phyloP scores from a whole-genome alignment of 2,329 filamentous ascomycete species.

The Cladosporium austrohemisphaericum region DNA sequence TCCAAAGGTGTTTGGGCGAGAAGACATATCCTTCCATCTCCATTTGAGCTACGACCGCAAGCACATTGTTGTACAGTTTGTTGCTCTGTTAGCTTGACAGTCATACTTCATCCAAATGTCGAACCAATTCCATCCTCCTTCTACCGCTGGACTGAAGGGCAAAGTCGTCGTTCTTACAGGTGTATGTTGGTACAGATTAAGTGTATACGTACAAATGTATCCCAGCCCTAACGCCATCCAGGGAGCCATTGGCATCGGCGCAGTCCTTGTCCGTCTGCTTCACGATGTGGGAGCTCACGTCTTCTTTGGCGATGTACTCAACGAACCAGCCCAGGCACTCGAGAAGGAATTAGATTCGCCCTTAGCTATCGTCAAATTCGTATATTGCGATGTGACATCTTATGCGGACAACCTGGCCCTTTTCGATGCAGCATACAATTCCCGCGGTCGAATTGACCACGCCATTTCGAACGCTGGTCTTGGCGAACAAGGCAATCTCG shows the following conservation, averaged over 20 bases:
- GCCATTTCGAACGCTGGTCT: conserved; percentile 49
- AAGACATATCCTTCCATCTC: too few relatives aligned
- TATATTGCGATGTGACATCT: conserved; percentile 43
- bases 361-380: conserved; percentile 35
- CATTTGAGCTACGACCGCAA: too few relatives aligned
- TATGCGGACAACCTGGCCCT: conserved; percentile 46
- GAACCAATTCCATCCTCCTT: conserved; percentile 23
- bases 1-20: too few relatives aligned
- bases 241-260: conserved; percentile 46
- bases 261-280: conserved; percentile 39
- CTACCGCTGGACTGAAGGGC: conserved; percentile 20
- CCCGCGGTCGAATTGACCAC: conserved; percentile 48
- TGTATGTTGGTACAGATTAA: conserved; percentile 20
- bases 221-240: conserved; percentile 17
- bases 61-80: too few relatives aligned
- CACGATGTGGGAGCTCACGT: conserved; percentile 40
- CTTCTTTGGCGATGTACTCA: conserved; percentile 44
- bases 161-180: conserved; percentile 34
- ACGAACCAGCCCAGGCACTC: conserved; percentile 33
- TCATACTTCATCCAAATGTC: conserved; percentile 18
- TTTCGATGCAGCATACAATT: conserved; percentile 44
- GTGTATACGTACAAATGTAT: not conserved
- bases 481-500: conserved; percentile 44
- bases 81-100: too few relatives aligned
- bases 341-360: conserved; percentile 23